Conservation (phyloP, 129 eudicot species). For the Lonicera japonica region DNA sequence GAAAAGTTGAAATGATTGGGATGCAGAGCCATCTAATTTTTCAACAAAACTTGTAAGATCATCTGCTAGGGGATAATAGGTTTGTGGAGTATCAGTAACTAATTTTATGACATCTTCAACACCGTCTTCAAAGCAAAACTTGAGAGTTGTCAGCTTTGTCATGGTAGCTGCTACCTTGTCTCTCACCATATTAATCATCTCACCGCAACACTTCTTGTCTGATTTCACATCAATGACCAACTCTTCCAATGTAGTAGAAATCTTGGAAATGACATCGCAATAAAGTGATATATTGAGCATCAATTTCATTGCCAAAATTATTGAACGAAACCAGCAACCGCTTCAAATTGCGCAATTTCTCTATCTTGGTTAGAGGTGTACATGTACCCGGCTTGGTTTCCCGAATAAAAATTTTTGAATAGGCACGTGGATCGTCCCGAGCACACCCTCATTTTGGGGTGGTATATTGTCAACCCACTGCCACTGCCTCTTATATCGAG, state of each 20-base stretch:
- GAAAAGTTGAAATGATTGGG: constrained; percentile 21
- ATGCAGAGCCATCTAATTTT: constrained; percentile 6
- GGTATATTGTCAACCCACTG: constrained; percentile 20
- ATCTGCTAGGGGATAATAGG: constrained; percentile 17
- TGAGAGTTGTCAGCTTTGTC: constrained; percentile 14
- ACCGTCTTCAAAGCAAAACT: constrained; percentile 10
- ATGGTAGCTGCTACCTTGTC: constrained; percentile 12
- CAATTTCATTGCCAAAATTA: constrained; percentile 2
- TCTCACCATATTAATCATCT: constrained; percentile 22
- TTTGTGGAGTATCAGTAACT: constrained; percentile 16
- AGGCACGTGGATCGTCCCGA: no score
- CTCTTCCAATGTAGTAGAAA: constrained; percentile 23
- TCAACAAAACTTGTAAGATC: constrained; percentile 17
- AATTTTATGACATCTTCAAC: constrained; percentile 29
- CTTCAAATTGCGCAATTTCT: constrained; percentile 7
- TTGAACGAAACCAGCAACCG: constrained; percentile 21
- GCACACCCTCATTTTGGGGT: not conserved
- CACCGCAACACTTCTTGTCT: constrained; percentile 2
- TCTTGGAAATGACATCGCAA: constrained; percentile 4
- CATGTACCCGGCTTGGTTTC: no score
- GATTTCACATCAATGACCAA: constrained; percentile 26
- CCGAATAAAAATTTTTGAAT: no score
- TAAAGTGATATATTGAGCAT: not conserved
- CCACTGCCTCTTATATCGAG: constrained; percentile 27
- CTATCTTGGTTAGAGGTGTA: not conserved